Base-by-base conservation (phyloP, 2,329 filamentous ascomycete genomes). In the Calonectria pauciramosa region DNA sequence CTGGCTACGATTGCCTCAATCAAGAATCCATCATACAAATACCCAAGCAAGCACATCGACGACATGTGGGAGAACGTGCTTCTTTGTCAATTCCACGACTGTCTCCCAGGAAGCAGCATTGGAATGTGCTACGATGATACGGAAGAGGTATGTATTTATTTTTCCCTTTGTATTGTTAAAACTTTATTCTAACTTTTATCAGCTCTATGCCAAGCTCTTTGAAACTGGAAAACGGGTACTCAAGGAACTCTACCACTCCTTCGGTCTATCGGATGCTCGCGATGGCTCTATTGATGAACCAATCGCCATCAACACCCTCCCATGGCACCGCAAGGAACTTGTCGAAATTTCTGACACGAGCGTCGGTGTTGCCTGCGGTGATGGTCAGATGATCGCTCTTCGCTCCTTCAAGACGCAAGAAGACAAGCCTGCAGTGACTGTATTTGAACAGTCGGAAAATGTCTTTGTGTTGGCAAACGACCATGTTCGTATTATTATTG, bases 71-170 rank as follows among this genome's bases (percentile, higher is more conserved):
- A 99, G 87, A 90, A 91, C 70, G 94, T 96, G 4, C 89, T 99
- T 30, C 91, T 99, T 32, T 99, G 96, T 79, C 97, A 99, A 82
- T 99, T 99, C 89, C 97, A 99, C 78, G 97, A 99, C 83, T 99
- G 97, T 83, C 89, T 99, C 67, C 97, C 97, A 0, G 97, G 97
- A 71, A 98, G 95, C 83, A 95, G 93, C 41, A 99, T 99, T 80
- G 96, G 97, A 84, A 98, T 99, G 96, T 98, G 96, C 85, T 99
- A 99, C 81, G 95, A 98, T 83, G 97, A 99, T 83, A 98, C 96
- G 4, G 94, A 98, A 82, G 91, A 96, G 86, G 91, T 92, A 84
- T 83, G 86, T 44, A 14, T 38, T 41, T 8, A 30, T 8, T 23
- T 10, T 1, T 26, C 41, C 18, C 18, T 16, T 34, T 18, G 1